A percentile compares a stretch with the other conserved stretches of the same genome.
Evolutionary conservation across 1,284 basidiomycete genomes (phyloP).

Genomic region (Irpex sp.): DNA sequence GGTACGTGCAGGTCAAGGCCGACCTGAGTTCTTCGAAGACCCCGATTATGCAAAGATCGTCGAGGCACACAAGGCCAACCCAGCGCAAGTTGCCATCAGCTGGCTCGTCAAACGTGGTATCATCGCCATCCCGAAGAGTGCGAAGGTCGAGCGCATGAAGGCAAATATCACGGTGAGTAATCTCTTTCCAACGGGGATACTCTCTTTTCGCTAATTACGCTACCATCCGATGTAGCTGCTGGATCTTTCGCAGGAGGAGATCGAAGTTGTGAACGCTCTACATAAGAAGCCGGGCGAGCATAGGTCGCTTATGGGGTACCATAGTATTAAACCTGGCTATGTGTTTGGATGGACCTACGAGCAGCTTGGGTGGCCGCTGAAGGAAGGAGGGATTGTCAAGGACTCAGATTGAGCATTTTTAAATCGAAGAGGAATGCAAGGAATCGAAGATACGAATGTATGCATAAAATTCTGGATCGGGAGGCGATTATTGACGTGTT

Average conservation of each 20-base stretch:
- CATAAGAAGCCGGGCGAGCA: slow-evolving; percentile 43
- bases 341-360: slow-evolving; percentile 48
- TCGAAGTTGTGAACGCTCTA: slow-evolving; percentile 31
- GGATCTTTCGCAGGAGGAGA: slow-evolving; percentile 32
- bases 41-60: slow-evolving; percentile 39
- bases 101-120: slow-evolving; percentile 44
- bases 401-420: background rate
- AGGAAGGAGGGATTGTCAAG: background rate
- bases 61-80: slow-evolving; percentile 35
- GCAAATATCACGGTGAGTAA: slow-evolving; percentile 38
- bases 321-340: slow-evolving; percentile 25
- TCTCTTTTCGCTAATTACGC: too few relatives aligned
- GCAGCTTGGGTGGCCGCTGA: slow-evolving; percentile 36
- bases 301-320: slow-evolving; percentile 31
- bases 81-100: slow-evolving; percentile 48
- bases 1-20: slow-evolving; percentile 16
- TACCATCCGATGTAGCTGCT: slow-evolving; percentile 26
- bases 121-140: slow-evolving; percentile 44
- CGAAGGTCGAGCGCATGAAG: slow-evolving; percentile 39
- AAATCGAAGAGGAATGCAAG: background rate
- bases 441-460: too few relatives aligned
- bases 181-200: too few relatives aligned
- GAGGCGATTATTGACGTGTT: too few relatives aligned
- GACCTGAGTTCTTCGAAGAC: slow-evolving; percentile 20
- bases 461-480: too few relatives aligned